Evolutionary conservation across 2,329 filamentous ascomycete species (phyloP), one percentile per base, ranked within the genome.

Genomic region (Pezicula carpinea): DNA sequence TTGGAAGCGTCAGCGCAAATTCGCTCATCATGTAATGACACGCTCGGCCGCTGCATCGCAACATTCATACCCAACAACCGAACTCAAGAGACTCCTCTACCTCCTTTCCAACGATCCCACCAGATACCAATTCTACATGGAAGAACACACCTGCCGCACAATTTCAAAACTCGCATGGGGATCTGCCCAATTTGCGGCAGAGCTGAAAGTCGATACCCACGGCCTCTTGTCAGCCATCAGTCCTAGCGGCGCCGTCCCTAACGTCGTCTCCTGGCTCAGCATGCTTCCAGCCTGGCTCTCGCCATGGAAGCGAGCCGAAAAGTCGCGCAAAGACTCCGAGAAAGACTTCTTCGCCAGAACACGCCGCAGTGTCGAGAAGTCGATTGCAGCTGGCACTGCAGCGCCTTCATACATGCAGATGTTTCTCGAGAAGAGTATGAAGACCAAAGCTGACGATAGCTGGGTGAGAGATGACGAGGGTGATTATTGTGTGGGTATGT

Each of bases 1-100:
- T 3, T 75, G 72, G 72, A 72, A 69, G 55, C 66, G 70, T n/a
- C 72, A 75, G 54, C 65, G 71, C 6, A 73, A 68, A 58, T 65
- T 73, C 18, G 68, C 66, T 49, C 66, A 69, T 44, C 65, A 70
- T 49, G 58, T 74, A 14, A 74, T 75, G 70, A 57, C 64, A 22
- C 56, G 57, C 34, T 65, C 64, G 17, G 58, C 65, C 11, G 63
- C 64, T n/a, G 59, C 55, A 2, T 62, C 60, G 2, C 59, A 74
- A 5, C 68, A 73, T 53, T 55, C 59, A 11, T 75, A 74, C 49
- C 71, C 71, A 3, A 62, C 64, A 1, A 61, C 62, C 34, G 71
- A 75, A 59, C 66, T 50, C 21, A 57, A 56, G 32, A 40, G 52
- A 33, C 47, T 74, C 47, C 58, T 75, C 14, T 70, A 69, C 41